Base-by-base conservation (phyloP, 108 stramenopile species). In the Pseudonitzschia multistriata region DNA sequence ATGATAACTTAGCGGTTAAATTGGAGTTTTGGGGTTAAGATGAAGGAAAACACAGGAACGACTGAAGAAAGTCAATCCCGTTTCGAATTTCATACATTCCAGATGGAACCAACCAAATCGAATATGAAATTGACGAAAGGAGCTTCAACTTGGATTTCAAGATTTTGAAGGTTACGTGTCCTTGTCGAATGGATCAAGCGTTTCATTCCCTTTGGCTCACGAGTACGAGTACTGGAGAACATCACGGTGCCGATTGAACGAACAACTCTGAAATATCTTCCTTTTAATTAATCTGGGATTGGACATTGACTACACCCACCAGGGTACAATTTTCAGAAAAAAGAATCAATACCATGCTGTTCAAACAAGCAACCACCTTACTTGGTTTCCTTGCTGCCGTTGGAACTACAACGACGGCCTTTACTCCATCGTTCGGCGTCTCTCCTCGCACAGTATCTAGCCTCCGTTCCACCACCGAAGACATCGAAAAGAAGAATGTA, bases 401-500 rank as follows among this genome's bases (percentile, higher is more conserved):
- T 28, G 56, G 30, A 8, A 30, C 56, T 5, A 57, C 56, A 57
- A 33, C 31, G 31, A 56, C 55, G 27, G 31, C 56, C 3, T 33
- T 33, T 0, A 57, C 56, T 33, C 56, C 56, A 33, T 53, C 52
- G 52, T 5, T 39, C 37, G n/a, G n/a, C n/a, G 49, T 49, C n/a
- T 7, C 49, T 21, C 49, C 49, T 21, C 56, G 56, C 14, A 33
- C 56, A 10, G 49, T 17, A 21, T 2, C 56, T 3, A 33, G 30
- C 17, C 56, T 57, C 17, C 56, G 56, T 25, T 74, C 74, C 29
- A 74, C 74, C 14, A 57, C 65, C 6, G 74, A 66, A 45, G 65
- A 55, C 2, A 55, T 56, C 24, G 21, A 27, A n/a, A 81, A 85
- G 77, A 70, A 78, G 39, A 95, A 95, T 79, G 94, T 95, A 4